These are phyloP conservation scores for Dryadomyces quercivorus DNA, from an alignment of 2,329 filamentous ascomycete genomes.

Conservation along the genomic window DNA sequence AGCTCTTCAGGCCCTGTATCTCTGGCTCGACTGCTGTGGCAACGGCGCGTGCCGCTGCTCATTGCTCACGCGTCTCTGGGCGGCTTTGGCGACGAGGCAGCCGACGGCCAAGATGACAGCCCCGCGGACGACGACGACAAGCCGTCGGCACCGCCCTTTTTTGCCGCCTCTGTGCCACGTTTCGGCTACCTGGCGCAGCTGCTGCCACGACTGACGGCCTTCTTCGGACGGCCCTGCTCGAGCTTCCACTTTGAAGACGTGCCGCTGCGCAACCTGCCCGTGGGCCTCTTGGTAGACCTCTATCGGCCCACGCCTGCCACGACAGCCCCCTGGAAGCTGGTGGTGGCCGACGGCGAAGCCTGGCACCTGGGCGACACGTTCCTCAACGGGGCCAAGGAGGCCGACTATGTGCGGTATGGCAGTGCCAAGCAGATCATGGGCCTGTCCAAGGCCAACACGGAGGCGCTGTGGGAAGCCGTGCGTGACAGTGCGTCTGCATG, in stretches of 20 bases:
- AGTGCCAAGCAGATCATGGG: conserved; percentile 86
- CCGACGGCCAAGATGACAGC: conserved; percentile 23
- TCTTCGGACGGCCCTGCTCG: conserved; percentile 41
- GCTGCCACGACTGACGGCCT: conserved; percentile 40
- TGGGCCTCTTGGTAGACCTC: conserved; percentile 42
- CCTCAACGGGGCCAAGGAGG: conserved; percentile 55
- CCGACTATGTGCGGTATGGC: conserved; percentile 78
- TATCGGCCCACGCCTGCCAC: conserved; percentile 21
- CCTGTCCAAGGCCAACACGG: conserved; percentile 72
- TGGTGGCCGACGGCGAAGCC: conserved; percentile 38
- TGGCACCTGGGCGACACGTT: conserved; percentile 53
- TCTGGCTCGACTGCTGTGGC: conserved; percentile 39
- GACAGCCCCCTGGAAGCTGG: conserved; percentile 40
- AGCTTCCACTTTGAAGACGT: conserved; percentile 47
- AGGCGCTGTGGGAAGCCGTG: conserved; percentile 70
- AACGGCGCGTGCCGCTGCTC: conserved; percentile 38
- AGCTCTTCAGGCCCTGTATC: not conserved
- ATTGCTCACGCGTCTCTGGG: conserved; percentile 34
- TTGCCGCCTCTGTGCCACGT: conserved; percentile 41
- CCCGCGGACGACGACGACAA: conserved; percentile 11
- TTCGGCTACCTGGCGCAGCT: conserved; percentile 48
- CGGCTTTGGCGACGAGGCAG: not conserved
- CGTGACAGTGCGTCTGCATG: conserved; percentile 44
- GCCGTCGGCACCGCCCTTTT: conserved; percentile 13
- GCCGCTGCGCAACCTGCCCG: conserved; percentile 39